phyloP scores from a whole-genome alignment of 257 asterid genomes.

The Paraleonurus japonicus region DNA sequence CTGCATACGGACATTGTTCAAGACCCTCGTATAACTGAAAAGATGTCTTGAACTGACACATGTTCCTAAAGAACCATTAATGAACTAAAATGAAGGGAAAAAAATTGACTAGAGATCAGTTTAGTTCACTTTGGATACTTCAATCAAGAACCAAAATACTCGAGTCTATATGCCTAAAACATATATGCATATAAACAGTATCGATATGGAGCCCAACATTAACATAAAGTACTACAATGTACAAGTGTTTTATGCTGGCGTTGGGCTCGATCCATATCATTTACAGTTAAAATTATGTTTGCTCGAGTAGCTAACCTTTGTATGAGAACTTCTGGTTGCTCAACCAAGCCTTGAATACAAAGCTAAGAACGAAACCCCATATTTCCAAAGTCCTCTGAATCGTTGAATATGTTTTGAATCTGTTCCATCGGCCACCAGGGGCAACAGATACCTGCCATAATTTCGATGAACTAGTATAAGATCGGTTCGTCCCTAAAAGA shows the following conservation, averaged over 20 bases:
- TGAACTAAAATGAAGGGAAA: no score
- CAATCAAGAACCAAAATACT: no score
- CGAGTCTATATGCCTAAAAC: no score
- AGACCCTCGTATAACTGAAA: background rate
- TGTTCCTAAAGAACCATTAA: no score
- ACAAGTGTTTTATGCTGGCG: no score
- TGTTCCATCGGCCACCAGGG: conserved; percentile 98
- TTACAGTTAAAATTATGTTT: background rate
- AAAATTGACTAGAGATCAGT: no score
- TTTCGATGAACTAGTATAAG: background rate
- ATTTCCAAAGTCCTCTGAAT: conserved; percentile 94
- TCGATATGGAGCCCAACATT: no score
- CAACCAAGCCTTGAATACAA: conserved; percentile 80
- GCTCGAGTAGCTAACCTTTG: conserved; percentile 56
- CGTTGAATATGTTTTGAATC: conserved; percentile 93
- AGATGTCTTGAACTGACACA: background rate
- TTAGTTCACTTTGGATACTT: no score
- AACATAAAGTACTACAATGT: no score
- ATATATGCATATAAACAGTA: no score
- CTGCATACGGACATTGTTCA: conserved; percentile 35
- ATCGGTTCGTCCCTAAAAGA: background rate
- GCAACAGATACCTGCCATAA: conserved; percentile 77
- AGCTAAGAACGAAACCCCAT: conserved; percentile 91
- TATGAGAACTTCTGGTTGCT: conserved; percentile 84
- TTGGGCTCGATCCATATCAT: no score